These are phyloP conservation scores for Funneliformis caledonium DNA, from an alignment of 371 early-diverging fungal genomes.

Conservation along the genomic window DNA sequence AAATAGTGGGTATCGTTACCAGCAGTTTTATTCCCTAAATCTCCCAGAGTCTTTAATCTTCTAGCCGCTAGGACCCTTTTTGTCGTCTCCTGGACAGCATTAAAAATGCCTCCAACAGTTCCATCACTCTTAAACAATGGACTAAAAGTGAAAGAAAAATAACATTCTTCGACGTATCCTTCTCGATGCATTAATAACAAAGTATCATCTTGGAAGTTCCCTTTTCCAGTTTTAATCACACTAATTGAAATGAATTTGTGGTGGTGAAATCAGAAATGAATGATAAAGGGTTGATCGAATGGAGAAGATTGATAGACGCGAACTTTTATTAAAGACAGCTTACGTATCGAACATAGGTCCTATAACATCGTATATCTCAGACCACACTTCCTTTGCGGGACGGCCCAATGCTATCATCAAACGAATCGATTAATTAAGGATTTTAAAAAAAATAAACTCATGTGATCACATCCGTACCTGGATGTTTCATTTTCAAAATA, in stretches of 20 bases:
- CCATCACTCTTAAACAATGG: conserved; percentile 31
- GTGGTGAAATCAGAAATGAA: background rate
- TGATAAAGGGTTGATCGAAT: background rate
- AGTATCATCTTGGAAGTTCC: conserved; percentile 24
- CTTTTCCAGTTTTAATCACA: conserved; percentile 13
- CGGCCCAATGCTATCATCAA: conserved; percentile 5
- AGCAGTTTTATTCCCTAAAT: conserved; percentile 20
- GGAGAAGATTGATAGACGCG: background rate
- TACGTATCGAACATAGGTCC: background rate
- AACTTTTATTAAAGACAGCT: background rate
- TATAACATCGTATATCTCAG: conserved; percentile 9
- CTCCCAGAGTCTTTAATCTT: conserved; percentile 30
- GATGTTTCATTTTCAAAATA: conserved; percentile 27
- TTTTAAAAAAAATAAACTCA: background rate
- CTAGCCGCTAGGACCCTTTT: conserved; percentile 3
- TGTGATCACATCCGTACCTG: background rate
- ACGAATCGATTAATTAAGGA: background rate
- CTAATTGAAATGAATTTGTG: background rate
- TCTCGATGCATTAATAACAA: background rate
- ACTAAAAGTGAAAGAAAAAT: conserved; percentile 30
- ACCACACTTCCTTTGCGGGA: background rate
- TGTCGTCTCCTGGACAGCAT: conserved; percentile 28
- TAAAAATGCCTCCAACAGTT: conserved; percentile 19
- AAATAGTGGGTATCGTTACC: background rate
- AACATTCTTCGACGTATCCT: conserved; percentile 29